Evolutionary conservation across 2,329 filamentous ascomycete genomes (phyloP).

Genomic region (Aspergillus tubingensis): DNA sequence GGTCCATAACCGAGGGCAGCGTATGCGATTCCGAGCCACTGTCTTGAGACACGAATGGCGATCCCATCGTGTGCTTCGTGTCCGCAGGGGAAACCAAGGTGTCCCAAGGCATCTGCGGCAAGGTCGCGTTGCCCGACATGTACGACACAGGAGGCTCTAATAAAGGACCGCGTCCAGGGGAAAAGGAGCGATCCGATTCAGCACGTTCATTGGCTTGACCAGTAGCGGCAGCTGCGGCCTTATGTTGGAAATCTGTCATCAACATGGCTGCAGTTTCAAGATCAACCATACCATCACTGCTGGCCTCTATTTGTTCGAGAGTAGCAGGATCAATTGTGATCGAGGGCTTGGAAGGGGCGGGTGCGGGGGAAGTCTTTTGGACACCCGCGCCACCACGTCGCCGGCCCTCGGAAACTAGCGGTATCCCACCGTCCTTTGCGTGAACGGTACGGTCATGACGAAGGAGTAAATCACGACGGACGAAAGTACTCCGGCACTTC

Average conservation of each 20-base stretch:
- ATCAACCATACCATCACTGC: conserved; percentile 87
- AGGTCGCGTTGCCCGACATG: conserved; percentile 73
- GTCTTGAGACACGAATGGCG: conserved; percentile 68
- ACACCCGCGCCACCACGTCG: conserved; percentile 54
- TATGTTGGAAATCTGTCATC: conserved; percentile 97
- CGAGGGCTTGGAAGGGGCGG: conserved; percentile 69
- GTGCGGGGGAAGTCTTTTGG: conserved; percentile 39
- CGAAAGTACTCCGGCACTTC: conserved; percentile 98
- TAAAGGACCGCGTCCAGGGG: conserved; percentile 69
- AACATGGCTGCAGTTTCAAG: conserved; percentile 98
- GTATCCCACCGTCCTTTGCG: conserved; percentile 93
- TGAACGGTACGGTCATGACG: conserved; percentile 98
- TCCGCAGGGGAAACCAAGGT: conserved; percentile 75
- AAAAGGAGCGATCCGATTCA: conserved; percentile 64
- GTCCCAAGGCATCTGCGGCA: conserved; percentile 91
- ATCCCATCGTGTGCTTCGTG: conserved; percentile 71
- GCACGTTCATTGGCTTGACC: conserved; percentile 51
- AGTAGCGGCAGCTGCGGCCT: conserved; percentile 71
- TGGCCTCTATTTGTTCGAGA: conserved; percentile 89
- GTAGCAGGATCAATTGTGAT: conserved; percentile 82
- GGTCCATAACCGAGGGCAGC: conserved; percentile 69
- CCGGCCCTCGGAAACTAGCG: conserved; percentile 92
- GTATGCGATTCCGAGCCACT: conserved; percentile 58
- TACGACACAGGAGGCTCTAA: conserved; percentile 79
- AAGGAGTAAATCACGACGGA: conserved; percentile 91